Evolutionary conservation across 106 monocot species (phyloP), one percentile per base, ranked within the genome.

Genomic region (Allium sativum): DNA sequence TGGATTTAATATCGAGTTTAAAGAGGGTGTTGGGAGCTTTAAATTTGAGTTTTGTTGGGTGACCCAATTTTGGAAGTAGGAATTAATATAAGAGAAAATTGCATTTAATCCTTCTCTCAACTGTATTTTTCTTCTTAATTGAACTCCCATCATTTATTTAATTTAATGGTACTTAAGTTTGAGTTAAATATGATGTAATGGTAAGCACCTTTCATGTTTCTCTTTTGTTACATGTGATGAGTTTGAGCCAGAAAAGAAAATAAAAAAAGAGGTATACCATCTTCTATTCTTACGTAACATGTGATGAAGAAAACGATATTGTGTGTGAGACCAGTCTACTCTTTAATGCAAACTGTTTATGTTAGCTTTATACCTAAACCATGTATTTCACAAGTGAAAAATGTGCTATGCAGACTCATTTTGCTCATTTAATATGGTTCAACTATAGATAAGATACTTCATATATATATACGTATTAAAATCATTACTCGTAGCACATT

Each of bases 21-120:
- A 75, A 74, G 68, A 18, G 71, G 78, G 83, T 79, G 79, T 72
- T 83, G 75, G 75, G 56, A 60, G 83, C 75, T 76, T 83, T 83
- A 72, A 83, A 79, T 69, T 72, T 65, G 65, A 56, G 45, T 50
- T 75, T 53, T 72, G 53, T 69, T 16, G 44, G 69, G 74, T 70
- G 74, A 82, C 65, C 77, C 77, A 70, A 72, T 79, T 65, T 45
- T 60, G 68, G 68, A 72, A 76, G 72, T 79, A 60, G 75, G 72
- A 79, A 70, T 83, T 61, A 83, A 62, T 74, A 62, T 45, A 74
- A 75, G 42, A 41, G 60, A 60, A 18, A 48, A 61, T 21, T 15
- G 68, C 83, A 79, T 83, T 83, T 69, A 79, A 71, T 74, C 57
- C 67, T 45, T 45, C 59, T 9, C 63, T 72, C 83, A 83, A 76